Percentiles rank a stretch among this genome's conserved stretches.
Evolutionary conservation across 2,329 filamentous ascomycete genomes (phyloP).

Genomic region (Fusarium sp.): DNA sequence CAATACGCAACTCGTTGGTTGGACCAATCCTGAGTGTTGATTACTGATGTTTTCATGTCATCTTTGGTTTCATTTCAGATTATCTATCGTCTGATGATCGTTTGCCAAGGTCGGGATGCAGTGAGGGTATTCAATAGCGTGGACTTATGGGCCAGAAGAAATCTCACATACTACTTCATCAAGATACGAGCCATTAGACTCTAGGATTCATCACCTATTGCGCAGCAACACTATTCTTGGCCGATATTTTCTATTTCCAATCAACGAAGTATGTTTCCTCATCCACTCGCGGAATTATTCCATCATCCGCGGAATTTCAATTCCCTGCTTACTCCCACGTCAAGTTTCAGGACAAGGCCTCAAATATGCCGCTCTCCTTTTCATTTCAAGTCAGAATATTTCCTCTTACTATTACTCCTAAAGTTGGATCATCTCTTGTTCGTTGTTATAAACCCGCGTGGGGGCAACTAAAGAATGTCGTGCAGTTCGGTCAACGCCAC

Average conservation of each 20-base stretch:
- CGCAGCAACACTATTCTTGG: neutral
- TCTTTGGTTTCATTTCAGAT: neutral
- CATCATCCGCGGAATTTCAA: neutral
- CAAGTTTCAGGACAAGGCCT: neutral
- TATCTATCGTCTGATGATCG: neutral
- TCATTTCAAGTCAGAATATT: too few relatives aligned
- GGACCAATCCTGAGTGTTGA: neutral
- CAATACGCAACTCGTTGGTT: too few relatives aligned
- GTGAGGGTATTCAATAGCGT: neutral
- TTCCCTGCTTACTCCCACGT: neutral
- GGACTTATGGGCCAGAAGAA: neutral
- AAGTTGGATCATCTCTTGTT: too few relatives aligned
- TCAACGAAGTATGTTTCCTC: neutral
- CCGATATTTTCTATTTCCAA: neutral
- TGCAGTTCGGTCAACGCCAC: neutral
- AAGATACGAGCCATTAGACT: too few relatives aligned
- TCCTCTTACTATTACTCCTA: too few relatives aligned
- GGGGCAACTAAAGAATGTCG: neutral
- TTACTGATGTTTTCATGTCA: neutral
- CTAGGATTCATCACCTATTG: neutral
- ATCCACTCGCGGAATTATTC: neutral
- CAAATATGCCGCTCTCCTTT: neutral
- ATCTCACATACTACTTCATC: neutral
- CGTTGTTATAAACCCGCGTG: neutral
- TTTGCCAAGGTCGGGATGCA: neutral